Conservation (phyloP, 148 eudicot species). For the Pharnaceum exiguum region DNA sequence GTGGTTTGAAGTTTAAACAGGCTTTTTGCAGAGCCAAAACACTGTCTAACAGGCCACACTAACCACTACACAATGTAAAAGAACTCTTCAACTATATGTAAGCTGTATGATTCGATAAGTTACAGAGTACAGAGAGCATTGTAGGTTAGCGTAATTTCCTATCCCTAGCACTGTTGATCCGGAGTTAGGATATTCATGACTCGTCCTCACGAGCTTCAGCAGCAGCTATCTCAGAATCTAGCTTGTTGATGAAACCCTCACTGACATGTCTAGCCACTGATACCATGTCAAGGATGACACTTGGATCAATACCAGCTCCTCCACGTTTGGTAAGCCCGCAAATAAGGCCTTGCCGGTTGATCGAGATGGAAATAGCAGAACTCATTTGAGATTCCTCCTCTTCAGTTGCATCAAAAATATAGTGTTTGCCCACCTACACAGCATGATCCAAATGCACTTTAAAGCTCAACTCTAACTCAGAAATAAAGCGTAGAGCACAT, state of each 20-base stretch:
- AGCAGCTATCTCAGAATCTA: constrained; percentile 89
- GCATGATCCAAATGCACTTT: background rate
- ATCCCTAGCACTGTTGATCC: too few species aligned
- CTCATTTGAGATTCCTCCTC: constrained; percentile 97
- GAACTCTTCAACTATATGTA: too few species aligned
- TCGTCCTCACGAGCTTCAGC: constrained; percentile 49
- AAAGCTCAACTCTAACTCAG: too few species aligned
- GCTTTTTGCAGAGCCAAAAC: too few species aligned
- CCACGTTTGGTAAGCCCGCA: constrained; percentile 88
- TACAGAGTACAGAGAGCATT: too few species aligned
- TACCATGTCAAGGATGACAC: constrained; percentile 86
- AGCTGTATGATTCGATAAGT: too few species aligned
- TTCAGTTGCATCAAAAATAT: constrained; percentile 85
- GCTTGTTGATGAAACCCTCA: constrained; percentile 64
- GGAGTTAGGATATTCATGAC: background rate
- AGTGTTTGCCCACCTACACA: constrained; percentile 72
- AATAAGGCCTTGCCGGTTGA: constrained; percentile 65
- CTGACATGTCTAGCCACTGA: constrained; percentile 79
- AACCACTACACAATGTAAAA: too few species aligned
- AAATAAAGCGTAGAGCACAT: background rate
- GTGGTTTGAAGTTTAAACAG: too few species aligned
- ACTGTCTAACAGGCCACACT: too few species aligned
- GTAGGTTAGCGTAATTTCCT: too few species aligned
- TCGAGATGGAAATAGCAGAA: constrained; percentile 69
- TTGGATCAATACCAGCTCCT: constrained; percentile 80